Conservation (phyloP, 129 eudicot species). For the Logfia minima region DNA sequence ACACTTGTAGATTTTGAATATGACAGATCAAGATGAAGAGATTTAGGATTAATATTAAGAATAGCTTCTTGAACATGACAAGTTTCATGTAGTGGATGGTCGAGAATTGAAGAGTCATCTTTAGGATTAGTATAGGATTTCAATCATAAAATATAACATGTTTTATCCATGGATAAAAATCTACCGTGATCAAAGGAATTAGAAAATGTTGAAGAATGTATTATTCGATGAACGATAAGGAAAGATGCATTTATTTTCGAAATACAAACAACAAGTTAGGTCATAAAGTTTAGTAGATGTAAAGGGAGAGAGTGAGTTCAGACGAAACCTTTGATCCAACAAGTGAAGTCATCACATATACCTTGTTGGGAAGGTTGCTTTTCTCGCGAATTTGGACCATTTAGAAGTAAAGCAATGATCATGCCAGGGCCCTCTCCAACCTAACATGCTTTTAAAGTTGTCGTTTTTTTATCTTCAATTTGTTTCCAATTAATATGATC, state of each 20-base stretch:
- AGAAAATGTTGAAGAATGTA: too few relatives aligned
- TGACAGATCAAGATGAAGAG: background rate
- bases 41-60: too few relatives aligned
- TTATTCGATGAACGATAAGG: too few relatives aligned
- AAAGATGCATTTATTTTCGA: too few relatives aligned
- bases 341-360: slow-evolving; percentile 10
- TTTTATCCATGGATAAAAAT: background rate
- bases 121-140: background rate
- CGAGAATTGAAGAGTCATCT: background rate
- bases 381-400: background rate
- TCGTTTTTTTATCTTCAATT: slow-evolving; percentile 14
- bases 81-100: background rate
- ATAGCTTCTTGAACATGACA: background rate
- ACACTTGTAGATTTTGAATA: slow-evolving; percentile 4
- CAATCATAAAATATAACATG: background rate
- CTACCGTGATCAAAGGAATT: background rate
- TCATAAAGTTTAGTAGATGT: slow-evolving; percentile 22
- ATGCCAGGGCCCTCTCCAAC: slow-evolving; percentile 31
- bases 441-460: slow-evolving; percentile 34
- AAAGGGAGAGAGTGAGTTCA: slow-evolving; percentile 24
- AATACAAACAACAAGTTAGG: slow-evolving; percentile 18
- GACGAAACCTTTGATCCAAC: slow-evolving; percentile 6
- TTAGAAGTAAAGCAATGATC: slow-evolving; percentile 31
- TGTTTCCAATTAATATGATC: slow-evolving; percentile 12
- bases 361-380: slow-evolving; percentile 20